These are phyloP conservation scores for Cryphonectria radicalis DNA, from an alignment of 2,329 filamentous ascomycete genomes.

Conservation along the genomic window DNA sequence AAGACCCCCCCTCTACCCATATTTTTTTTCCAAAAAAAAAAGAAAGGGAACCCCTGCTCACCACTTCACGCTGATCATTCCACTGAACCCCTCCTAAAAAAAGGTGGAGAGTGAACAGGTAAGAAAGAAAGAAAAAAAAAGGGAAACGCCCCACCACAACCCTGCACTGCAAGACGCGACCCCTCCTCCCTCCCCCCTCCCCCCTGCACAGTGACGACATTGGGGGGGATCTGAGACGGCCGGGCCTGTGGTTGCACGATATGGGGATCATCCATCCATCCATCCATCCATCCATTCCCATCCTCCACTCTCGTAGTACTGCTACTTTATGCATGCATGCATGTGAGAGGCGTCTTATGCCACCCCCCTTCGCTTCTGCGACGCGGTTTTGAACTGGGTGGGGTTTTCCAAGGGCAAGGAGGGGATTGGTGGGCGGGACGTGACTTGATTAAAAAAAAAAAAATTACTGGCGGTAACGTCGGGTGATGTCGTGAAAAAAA, in stretches of 20 bases:
- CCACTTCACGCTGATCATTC: background rate
- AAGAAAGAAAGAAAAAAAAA: background rate
- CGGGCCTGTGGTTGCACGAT: too few relatives aligned
- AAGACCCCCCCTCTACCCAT: background rate
- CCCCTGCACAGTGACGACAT: conserved; percentile 1
- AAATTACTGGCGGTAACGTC: background rate
- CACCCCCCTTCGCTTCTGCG: background rate
- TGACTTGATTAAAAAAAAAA: background rate
- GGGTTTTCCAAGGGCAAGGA: background rate
- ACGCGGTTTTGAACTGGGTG: background rate
- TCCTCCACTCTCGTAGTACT: background rate
- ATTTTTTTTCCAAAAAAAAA: background rate
- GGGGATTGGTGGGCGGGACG: background rate
- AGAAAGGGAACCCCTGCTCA: background rate
- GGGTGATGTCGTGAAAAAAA: background rate
- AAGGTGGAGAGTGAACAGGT: conserved; percentile 6
- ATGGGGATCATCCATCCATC: background rate
- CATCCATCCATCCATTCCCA: background rate
- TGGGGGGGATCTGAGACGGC: conserved; percentile 1
- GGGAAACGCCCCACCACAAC: background rate
- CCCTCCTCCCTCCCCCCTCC: background rate
- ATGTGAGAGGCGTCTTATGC: background rate
- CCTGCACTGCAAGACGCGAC: background rate
- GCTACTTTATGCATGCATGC: background rate
- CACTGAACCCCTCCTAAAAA: background rate